A percentile compares a stretch with the other conserved stretches of the same genome.
Evolutionary conservation across 306 rosid species (phyloP).

Genomic region (Ammopiptanthus mongolicus): DNA sequence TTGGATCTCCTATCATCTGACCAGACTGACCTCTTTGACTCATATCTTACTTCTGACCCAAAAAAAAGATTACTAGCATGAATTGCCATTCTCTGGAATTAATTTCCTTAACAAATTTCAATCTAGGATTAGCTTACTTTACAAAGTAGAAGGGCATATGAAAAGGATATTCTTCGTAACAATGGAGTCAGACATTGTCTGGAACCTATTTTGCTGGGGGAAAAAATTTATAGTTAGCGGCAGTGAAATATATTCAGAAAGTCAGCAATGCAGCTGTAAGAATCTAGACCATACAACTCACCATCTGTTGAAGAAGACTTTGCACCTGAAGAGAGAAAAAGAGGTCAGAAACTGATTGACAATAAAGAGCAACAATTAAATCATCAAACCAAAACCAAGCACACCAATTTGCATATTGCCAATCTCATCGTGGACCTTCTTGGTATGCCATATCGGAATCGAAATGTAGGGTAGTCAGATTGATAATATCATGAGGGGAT

Average conservation of each 20-base stretch:
- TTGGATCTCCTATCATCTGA: neutral
- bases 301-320: slow-evolving; percentile 98
- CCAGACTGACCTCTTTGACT: neutral
- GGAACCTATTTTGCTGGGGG: slow-evolving; percentile 93
- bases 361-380: neutral
- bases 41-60: neutral
- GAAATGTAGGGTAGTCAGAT: neutral
- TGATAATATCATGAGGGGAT: neutral
- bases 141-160: neutral
- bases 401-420: neutral
- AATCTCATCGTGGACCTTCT: neutral
- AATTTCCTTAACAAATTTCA: neutral
- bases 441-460: neutral
- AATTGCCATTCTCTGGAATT: neutral
- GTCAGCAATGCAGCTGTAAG: slow-evolving; percentile 11
- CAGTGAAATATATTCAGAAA: neutral
- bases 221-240: slow-evolving; percentile 27
- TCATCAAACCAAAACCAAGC: neutral
- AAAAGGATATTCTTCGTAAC: slow-evolving; percentile 93
- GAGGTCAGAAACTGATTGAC: slow-evolving; percentile 8
- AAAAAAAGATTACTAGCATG: neutral
- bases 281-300: slow-evolving; percentile 41
- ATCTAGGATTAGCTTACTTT: neutral
- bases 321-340: slow-evolving; percentile 63
- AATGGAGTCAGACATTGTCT: slow-evolving; percentile 88